phyloP scores from a whole-genome alignment of 1,139 yeast species.

The Pichia inconspicua region DNA sequence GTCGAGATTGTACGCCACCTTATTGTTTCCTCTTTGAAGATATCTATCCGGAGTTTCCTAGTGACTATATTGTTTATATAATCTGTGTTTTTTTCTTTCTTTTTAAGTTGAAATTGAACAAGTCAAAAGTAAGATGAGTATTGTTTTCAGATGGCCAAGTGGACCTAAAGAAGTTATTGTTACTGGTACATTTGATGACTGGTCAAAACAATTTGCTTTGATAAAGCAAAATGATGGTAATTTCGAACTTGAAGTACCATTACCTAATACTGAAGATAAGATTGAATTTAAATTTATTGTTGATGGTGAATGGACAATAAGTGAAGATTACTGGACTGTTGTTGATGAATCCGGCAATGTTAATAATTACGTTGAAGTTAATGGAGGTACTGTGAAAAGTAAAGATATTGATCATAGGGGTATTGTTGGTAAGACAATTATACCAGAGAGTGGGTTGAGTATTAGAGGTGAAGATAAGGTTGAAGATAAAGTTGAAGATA shows the following conservation, averaged over 20 bases:
- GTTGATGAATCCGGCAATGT: constrained; percentile 48
- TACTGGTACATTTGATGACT: constrained; percentile 71
- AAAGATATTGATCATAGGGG: constrained; percentile 1
- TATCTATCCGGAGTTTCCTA: too few species aligned
- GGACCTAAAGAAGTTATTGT: constrained; percentile 46
- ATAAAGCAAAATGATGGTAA: constrained; percentile 55
- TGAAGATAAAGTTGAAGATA: too few species aligned
- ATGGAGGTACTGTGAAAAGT: neutral
- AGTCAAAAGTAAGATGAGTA: neutral
- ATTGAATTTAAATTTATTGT: constrained; percentile 63
- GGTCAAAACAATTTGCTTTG: constrained; percentile 55
- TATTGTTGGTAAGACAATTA: constrained; percentile 21
- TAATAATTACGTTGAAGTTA: constrained; percentile 49
- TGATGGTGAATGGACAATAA: constrained; percentile 54
- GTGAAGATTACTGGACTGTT: constrained; percentile 37
- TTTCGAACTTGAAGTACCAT: constrained; percentile 53
- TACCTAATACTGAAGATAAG: constrained; percentile 30
- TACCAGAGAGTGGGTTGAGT: constrained; percentile 46
- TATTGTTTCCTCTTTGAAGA: neutral
- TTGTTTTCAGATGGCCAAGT: constrained; percentile 7
- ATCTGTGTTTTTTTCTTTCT: neutral
- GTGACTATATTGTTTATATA: too few species aligned
- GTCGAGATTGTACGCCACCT: neutral
- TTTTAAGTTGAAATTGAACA: too few species aligned
- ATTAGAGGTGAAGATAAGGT: neutral